phyloP scores from a whole-genome alignment of 345 rosid genomes.

The Citrus cavaleriei region DNA sequence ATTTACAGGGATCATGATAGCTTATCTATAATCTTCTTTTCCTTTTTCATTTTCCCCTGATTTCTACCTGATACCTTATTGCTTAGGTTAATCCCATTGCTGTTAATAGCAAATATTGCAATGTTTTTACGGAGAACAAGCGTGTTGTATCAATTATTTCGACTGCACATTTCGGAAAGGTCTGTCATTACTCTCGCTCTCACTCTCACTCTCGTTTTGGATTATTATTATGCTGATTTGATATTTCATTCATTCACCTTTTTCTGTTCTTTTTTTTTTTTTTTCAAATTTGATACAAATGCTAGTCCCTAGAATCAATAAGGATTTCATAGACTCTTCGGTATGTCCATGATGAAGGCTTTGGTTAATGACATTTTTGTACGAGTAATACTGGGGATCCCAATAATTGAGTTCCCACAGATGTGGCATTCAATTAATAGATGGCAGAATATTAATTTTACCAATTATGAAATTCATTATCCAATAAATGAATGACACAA shows the following conservation, averaged over 20 bases:
- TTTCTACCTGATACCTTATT: constrained; percentile 5
- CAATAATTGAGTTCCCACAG: too few relatives aligned
- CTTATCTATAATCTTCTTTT: neutral
- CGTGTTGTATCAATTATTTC: constrained; percentile 68
- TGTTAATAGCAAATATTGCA: constrained; percentile 89
- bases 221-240: neutral
- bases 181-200: constrained; percentile 18
- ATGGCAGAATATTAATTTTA: too few relatives aligned
- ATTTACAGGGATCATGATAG: neutral
- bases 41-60: neutral
- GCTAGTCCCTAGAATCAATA: neutral
- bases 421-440: too few relatives aligned
- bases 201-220: too few relatives aligned
- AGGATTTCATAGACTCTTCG: neutral
- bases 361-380: neutral
- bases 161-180: constrained; percentile 83
- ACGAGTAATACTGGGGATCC: too few relatives aligned
- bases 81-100: constrained; percentile 92
- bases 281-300: neutral
- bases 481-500: too few relatives aligned
- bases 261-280: neutral
- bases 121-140: constrained; percentile 91
- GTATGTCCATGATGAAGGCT: neutral
- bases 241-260: neutral
- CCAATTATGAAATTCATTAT: too few relatives aligned